These are phyloP conservation scores for Acanthochlamys bracteata DNA, from an alignment of 106 monocot species.

Conservation along the genomic window DNA sequence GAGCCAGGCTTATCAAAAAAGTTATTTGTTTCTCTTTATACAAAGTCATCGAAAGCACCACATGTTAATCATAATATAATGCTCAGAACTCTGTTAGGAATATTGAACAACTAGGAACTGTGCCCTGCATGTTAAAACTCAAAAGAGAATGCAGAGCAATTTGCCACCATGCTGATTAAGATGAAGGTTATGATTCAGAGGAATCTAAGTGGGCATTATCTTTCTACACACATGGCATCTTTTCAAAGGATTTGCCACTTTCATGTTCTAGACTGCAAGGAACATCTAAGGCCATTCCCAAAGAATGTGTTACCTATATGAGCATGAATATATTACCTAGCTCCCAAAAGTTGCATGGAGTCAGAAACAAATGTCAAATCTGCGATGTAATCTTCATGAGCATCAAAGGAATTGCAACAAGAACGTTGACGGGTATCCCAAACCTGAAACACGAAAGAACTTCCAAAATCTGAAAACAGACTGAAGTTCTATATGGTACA, in stretches of 20 bases:
- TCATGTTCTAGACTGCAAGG: neutral
- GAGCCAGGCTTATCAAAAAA: no score
- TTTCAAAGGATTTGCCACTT: neutral
- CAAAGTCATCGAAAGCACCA: no score
- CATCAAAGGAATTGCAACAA: conserved; percentile 60
- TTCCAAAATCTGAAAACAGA: no score
- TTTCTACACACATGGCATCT: neutral
- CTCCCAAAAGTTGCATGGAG: conserved; percentile 38
- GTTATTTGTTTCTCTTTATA: no score
- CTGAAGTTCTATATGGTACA: no score
- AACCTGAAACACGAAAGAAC: conserved; percentile 28
- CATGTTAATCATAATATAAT: no score
- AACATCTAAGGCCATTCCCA: neutral
- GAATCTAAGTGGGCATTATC: neutral
- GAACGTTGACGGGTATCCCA: conserved; percentile 58
- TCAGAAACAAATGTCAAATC: conserved; percentile 48
- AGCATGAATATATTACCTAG: conserved; percentile 27
- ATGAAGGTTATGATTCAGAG: no score
- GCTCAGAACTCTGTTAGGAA: no score
- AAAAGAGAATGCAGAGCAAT: no score
- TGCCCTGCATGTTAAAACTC: no score
- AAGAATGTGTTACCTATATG: neutral
- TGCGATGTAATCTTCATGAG: conserved; percentile 54
- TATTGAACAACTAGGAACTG: no score
- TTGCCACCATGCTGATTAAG: no score